These are phyloP conservation scores for Phytopythium oedochilum DNA, from an alignment of 352 stramenopile genomes.

Conservation along the genomic window DNA sequence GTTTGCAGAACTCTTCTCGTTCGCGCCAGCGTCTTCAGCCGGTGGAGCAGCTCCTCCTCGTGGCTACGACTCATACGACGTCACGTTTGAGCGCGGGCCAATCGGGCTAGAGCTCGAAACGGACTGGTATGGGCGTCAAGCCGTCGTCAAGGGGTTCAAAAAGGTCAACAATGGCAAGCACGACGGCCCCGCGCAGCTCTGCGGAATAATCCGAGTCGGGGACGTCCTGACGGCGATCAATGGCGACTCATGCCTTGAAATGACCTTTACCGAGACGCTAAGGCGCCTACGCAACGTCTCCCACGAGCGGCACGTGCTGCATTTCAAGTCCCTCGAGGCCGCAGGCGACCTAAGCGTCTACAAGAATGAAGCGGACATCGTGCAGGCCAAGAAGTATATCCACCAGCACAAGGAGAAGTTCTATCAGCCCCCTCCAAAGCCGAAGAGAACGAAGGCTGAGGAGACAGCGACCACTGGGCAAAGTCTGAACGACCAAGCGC, in stretches of 20 bases:
- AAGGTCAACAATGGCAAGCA: constrained; percentile 31
- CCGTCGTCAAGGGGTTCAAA: constrained; percentile 69
- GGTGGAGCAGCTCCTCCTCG: constrained; percentile 13
- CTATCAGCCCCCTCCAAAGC: constrained; percentile 33
- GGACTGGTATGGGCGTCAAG: constrained; percentile 69
- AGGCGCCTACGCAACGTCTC: constrained; percentile 36
- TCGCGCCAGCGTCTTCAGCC: constrained; percentile 7
- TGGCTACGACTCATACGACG: constrained; percentile 68
- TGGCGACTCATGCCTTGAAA: constrained; percentile 59
- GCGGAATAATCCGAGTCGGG: constrained; percentile 54
- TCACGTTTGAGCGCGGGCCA: constrained; percentile 56
- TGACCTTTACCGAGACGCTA: constrained; percentile 58
- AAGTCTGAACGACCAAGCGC: neutral
- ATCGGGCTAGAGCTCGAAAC: constrained; percentile 69
- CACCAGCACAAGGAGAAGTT: constrained; percentile 76
- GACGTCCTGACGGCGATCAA: constrained; percentile 78
- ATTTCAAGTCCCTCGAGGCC: constrained; percentile 71
- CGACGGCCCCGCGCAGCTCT: constrained; percentile 49
- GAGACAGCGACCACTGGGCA: neutral
- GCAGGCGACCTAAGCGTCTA: constrained; percentile 65
- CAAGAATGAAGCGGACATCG: constrained; percentile 51
- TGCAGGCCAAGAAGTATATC: constrained; percentile 68
- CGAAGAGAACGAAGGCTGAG: neutral
- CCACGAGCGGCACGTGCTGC: constrained; percentile 41
- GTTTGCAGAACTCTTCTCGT: constrained; percentile 13